Percentiles rank a stretch among this genome's conserved stretches.
Conservation (phyloP, 1,284 basidiomycete species). For the Trichosporon ovoides region DNA sequence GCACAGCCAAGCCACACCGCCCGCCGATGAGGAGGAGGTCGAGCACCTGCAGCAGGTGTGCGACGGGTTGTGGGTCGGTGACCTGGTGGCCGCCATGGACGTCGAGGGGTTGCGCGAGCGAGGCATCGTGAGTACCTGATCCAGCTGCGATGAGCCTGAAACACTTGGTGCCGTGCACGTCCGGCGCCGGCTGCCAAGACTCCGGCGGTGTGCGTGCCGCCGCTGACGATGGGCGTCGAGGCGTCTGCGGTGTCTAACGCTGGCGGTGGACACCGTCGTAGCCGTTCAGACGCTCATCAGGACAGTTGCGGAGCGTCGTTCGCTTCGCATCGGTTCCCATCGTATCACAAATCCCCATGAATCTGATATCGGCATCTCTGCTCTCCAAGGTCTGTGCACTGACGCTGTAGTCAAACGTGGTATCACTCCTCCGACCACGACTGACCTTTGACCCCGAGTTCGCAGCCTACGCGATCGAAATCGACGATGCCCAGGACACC, state of each 20-base stretch:
- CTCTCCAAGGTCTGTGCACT: background rate
- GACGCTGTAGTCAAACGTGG: constrained; percentile 36
- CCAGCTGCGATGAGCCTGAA: background rate
- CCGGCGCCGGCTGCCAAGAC: too few species aligned
- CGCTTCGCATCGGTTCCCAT: too few species aligned
- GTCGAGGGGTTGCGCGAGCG: constrained; percentile 31
- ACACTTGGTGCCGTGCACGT: background rate
- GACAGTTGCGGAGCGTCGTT: too few species aligned
- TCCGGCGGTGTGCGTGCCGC: too few species aligned
- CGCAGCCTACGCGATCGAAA: constrained; percentile 38
- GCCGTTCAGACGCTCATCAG: too few species aligned
- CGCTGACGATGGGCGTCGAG: too few species aligned
- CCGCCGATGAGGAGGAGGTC: constrained; percentile 24
- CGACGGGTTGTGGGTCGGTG: constrained; percentile 48
- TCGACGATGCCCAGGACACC: constrained; percentile 47
- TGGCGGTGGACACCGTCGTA: too few species aligned
- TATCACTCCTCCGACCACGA: constrained; percentile 41
- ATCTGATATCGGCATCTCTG: too few species aligned
- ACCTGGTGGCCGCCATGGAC: constrained; percentile 47
- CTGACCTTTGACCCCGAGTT: constrained; percentile 35
- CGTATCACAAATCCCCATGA: too few species aligned
- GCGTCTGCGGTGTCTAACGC: too few species aligned
- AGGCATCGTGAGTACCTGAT: constrained; percentile 38
- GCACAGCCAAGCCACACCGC: constrained; percentile 13
- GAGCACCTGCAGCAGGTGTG: constrained; percentile 45